phyloP scores from a whole-genome alignment of 163 green algal genomes.

The Botryococcus braunii region DNA sequence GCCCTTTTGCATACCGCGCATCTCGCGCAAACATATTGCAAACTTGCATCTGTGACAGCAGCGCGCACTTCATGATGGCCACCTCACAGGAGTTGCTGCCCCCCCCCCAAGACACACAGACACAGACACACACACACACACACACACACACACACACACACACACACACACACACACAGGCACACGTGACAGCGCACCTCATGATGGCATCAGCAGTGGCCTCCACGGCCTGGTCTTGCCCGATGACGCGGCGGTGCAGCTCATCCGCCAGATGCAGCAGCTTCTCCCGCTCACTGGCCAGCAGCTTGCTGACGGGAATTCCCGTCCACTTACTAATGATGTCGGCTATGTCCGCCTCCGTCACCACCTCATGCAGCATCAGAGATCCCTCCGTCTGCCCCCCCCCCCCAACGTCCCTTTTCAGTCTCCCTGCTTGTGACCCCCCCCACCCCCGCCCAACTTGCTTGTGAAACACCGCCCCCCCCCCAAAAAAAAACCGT shows the following conservation, averaged over 20 bases:
- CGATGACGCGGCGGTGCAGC: conserved; percentile 64
- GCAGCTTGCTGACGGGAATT: conserved; percentile 51
- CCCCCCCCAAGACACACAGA: not conserved
- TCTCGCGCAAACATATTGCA: too few relatives aligned
- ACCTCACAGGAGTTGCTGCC: not conserved
- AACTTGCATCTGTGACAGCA: too few relatives aligned
- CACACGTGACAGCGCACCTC: conserved; percentile 40
- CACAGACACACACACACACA: not conserved
- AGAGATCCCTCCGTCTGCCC: too few relatives aligned
- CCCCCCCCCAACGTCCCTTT: too few relatives aligned
- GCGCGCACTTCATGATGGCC: too few relatives aligned
- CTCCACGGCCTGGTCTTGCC: conserved; percentile 57
- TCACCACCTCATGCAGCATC: too few relatives aligned
- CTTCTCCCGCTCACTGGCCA: conserved; percentile 35
- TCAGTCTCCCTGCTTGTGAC: too few relatives aligned
- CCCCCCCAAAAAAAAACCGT: too few relatives aligned
- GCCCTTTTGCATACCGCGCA: too few relatives aligned
- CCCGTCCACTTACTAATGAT: conserved; percentile 60
- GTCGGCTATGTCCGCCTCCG: conserved; percentile 65
- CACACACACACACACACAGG: too few relatives aligned
- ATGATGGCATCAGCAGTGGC: conserved; percentile 69
- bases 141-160: not conserved
- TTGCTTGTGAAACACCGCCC: too few relatives aligned
- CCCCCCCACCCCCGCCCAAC: too few relatives aligned
- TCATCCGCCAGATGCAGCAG: conserved; percentile 46